Conservation (phyloP, 768 basidiomycete species). For the Hemileccinum rubropunctum region DNA sequence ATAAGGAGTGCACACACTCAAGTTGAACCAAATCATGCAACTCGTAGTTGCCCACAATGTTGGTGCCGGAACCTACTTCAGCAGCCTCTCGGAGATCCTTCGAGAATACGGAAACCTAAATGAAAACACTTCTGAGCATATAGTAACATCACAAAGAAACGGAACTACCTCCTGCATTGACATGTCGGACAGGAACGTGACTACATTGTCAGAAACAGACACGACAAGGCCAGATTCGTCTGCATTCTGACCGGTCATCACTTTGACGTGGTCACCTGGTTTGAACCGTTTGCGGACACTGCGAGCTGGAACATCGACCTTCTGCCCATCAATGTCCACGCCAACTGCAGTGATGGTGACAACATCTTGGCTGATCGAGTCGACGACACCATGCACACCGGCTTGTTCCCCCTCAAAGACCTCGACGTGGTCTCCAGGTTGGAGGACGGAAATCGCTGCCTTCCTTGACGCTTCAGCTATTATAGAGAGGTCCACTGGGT, state of each 20-base stretch:
- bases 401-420: conserved; percentile 96
- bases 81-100: conserved; percentile 97
- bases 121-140: conserved; percentile 5
- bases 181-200: conserved; percentile 98
- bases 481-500: conserved; percentile 79
- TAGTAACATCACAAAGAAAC: neutral
- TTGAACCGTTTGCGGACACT: conserved; percentile 95
- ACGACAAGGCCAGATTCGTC: conserved; percentile 97
- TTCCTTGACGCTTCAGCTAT: conserved; percentile 92
- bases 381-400: conserved; percentile 89
- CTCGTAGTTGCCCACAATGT: conserved; percentile 90
- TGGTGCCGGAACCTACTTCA: conserved; percentile 91
- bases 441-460: conserved; percentile 89
- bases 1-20: conserved; percentile 58
- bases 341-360: conserved; percentile 80
- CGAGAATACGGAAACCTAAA: conserved; percentile 91
- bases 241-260: conserved; percentile 91
- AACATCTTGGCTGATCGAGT: conserved; percentile 83
- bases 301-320: conserved; percentile 80
- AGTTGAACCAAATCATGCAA: conserved; percentile 95
- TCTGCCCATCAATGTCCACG: conserved; percentile 82
- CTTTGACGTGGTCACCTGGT: conserved; percentile 97
- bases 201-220: conserved; percentile 83
- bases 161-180: conserved; percentile 83
- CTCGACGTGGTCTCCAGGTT: conserved; percentile 96